A percentile compares a stretch with the other conserved stretches of the same genome.
phyloP scores from a whole-genome alignment of 345 rosid genomes.

The Eutrema japonicum region DNA sequence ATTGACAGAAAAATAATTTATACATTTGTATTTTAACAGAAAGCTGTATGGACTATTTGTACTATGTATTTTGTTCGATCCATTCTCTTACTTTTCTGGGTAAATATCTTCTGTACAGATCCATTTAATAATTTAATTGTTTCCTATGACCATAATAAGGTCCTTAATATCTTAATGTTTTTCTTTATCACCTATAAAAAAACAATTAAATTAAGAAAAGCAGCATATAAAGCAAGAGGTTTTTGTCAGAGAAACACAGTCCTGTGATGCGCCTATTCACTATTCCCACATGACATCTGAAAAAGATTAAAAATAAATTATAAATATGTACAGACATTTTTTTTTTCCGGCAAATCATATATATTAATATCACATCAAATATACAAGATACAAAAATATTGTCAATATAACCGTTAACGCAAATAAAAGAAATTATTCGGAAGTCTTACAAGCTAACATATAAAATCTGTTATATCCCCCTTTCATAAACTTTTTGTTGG shows the following conservation, averaged over 20 bases:
- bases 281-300: constrained; percentile 35
- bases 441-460: no score
- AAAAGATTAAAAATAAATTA: neutral
- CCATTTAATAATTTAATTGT: neutral
- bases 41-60: constrained; percentile 37
- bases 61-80: constrained; percentile 36
- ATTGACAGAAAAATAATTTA: neutral
- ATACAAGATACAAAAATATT: no score
- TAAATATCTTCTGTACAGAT: constrained; percentile 35
- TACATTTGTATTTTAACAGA: constrained; percentile 23
- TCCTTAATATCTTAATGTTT: neutral
- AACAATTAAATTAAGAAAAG: constrained; percentile 23
- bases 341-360: no score
- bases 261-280: constrained; percentile 31
- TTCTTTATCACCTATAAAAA: constrained; percentile 6
- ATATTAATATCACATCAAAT: no score
- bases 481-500: no score
- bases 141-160: constrained; percentile 36
- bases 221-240: constrained; percentile 24
- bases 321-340: constrained; percentile 12
- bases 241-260: constrained; percentile 41
- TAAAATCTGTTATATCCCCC: no score
- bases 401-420: no score
- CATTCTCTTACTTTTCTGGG: constrained; percentile 27
- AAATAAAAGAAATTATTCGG: no score